phyloP scores from a whole-genome alignment of 306 rosid genomes.

The Macrotyloma uniflorum region DNA sequence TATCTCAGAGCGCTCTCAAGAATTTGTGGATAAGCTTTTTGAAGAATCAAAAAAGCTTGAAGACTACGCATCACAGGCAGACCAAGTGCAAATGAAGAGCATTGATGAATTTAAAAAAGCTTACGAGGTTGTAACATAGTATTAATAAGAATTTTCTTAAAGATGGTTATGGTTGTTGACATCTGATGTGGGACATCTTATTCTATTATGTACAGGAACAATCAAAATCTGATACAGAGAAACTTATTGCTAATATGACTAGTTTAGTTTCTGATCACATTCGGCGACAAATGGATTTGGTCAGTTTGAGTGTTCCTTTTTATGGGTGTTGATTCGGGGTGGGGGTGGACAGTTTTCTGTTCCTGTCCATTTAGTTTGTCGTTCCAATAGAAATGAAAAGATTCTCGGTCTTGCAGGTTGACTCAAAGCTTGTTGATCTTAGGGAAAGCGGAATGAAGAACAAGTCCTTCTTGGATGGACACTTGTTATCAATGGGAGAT shows the following conservation, averaged over 20 bases:
- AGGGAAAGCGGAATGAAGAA: constrained; percentile 63
- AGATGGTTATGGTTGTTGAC: not conserved
- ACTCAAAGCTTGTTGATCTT: constrained; percentile 69
- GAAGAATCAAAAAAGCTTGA: constrained; percentile 73
- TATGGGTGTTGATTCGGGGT: too few relatives aligned
- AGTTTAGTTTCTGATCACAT: constrained; percentile 70
- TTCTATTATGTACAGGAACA: constrained; percentile 69
- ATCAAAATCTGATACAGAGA: constrained; percentile 80
- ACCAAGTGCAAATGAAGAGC: constrained; percentile 59
- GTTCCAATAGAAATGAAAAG: too few relatives aligned
- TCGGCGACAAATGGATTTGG: constrained; percentile 82
- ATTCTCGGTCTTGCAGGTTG: constrained; percentile 63
- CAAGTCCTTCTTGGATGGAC: constrained; percentile 78
- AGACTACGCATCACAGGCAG: constrained; percentile 55
- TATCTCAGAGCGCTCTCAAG: constrained; percentile 74
- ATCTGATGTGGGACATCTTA: constrained; percentile 37
- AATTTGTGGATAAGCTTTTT: constrained; percentile 61
- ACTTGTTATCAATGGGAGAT: constrained; percentile 71
- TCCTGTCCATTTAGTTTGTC: not conserved
- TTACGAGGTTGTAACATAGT: constrained; percentile 59
- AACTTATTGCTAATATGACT: constrained; percentile 83
- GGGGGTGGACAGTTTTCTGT: not conserved
- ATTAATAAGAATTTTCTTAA: not conserved
- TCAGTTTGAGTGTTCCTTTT: constrained; percentile 33
- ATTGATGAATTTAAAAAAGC: constrained; percentile 83